These are phyloP conservation scores for Solanum infundibuliforme DNA, from an alignment of 257 asterid genomes.

Conservation along the genomic window DNA sequence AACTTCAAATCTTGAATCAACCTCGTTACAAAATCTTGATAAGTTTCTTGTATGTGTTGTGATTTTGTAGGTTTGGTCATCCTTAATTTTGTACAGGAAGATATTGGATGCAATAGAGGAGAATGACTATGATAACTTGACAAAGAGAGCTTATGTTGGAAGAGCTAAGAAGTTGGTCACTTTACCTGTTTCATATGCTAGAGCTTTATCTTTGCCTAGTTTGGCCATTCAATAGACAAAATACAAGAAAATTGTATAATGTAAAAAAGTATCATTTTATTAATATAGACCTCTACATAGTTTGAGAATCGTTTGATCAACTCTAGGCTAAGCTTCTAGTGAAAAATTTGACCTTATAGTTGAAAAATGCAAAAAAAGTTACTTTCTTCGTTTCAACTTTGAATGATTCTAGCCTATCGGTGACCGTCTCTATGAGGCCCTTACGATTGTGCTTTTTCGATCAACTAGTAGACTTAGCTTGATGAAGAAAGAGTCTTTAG, in stretches of 20 bases:
- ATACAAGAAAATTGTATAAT: not conserved
- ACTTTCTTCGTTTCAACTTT: too few species aligned
- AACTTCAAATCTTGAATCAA: not conserved
- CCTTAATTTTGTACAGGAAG: slow-evolving; percentile 55
- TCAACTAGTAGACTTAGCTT: too few species aligned
- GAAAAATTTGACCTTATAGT: not conserved
- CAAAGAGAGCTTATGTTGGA: slow-evolving; percentile 70
- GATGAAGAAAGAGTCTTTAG: too few species aligned
- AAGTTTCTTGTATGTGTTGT: not conserved
- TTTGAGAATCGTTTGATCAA: not conserved
- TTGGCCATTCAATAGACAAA: slow-evolving; percentile 8
- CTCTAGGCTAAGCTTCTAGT: not conserved
- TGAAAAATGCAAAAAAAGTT: not conserved
- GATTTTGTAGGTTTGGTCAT: slow-evolving; percentile 70
- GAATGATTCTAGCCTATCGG: too few species aligned
- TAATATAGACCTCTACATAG: not conserved
- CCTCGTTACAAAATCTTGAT: not conserved
- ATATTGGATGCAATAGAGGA: slow-evolving; percentile 62
- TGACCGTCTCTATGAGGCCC: too few species aligned
- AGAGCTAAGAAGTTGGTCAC: slow-evolving; percentile 48
- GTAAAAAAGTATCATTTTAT: not conserved
- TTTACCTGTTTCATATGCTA: slow-evolving; percentile 56
- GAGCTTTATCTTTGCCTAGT: slow-evolving; percentile 25
- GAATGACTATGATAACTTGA: slow-evolving; percentile 60
- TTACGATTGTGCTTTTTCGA: too few species aligned